phyloP scores from a whole-genome alignment of 2,329 filamentous ascomycete species.

The Alternaria panax region DNA sequence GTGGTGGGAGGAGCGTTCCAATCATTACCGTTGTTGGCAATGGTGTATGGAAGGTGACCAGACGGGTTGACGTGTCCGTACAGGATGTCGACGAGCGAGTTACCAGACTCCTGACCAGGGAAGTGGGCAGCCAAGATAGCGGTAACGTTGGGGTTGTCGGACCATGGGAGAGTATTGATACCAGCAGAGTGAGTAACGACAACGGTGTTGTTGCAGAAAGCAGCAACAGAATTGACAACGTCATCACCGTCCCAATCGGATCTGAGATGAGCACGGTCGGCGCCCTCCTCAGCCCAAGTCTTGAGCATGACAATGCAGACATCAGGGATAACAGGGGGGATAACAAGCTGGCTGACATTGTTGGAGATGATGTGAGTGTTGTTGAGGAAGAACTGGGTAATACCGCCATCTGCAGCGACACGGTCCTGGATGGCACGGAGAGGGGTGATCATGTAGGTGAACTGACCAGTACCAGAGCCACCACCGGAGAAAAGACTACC shows the following conservation, averaged over 20 bases:
- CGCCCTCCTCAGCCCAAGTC: constrained; percentile 58
- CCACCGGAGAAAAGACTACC: constrained; percentile 56
- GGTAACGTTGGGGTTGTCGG: constrained; percentile 53
- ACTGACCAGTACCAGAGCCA: constrained; percentile 53
- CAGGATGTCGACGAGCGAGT: constrained; percentile 58
- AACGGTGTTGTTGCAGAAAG: constrained; percentile 60
- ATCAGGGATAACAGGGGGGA: constrained; percentile 49
- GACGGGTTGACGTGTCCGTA: constrained; percentile 80
- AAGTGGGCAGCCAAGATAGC: constrained; percentile 54
- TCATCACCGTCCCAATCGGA: constrained; percentile 52
- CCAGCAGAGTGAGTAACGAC: constrained; percentile 57
- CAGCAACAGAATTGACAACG: constrained; percentile 57
- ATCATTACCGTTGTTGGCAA: constrained; percentile 74
- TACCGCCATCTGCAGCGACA: constrained; percentile 36
- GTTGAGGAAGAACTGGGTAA: constrained; percentile 57
- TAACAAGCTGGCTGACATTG: constrained; percentile 35
- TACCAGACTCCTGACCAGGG: constrained; percentile 52
- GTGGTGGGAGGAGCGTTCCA: constrained; percentile 60
- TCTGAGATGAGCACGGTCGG: constrained; percentile 51
- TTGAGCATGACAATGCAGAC: constrained; percentile 68
- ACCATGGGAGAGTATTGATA: constrained; percentile 53
- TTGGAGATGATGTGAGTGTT: constrained; percentile 50
- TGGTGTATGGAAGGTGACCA: constrained; percentile 85
- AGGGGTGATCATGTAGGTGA: constrained; percentile 53
- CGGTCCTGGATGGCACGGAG: constrained; percentile 51